Conservation (phyloP, 192 early-diverging fungal species). For the Backusella macrospora region DNA sequence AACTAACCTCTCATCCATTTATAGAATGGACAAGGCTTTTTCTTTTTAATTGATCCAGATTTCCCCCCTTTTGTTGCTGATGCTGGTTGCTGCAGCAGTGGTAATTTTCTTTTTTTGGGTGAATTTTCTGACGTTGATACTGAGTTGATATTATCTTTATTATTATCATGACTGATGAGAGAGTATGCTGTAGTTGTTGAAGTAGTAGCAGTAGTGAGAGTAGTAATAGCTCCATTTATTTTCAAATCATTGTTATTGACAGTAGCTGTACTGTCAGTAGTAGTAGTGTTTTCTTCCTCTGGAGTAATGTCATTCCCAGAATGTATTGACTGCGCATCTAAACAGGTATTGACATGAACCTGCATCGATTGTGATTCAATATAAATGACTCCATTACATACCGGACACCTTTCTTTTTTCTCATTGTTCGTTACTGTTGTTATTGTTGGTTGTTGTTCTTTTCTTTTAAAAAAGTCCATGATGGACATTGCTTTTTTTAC, state of each 20-base stretch:
- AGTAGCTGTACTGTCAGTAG: background rate
- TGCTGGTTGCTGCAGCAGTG: background rate
- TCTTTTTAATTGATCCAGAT: background rate
- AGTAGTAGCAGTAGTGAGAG: too few relatives aligned
- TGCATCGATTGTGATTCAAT: slow-evolving; percentile 1
- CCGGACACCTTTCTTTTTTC: slow-evolving; percentile 8
- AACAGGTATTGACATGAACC: slow-evolving; percentile 23
- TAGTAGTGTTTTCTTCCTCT: background rate
- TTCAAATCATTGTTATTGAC: too few relatives aligned
- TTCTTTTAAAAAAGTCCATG: slow-evolving; percentile 6
- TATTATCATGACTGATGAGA: too few relatives aligned
- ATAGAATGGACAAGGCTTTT: slow-evolving; percentile 15
- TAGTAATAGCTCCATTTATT: too few relatives aligned
- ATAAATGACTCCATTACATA: background rate
- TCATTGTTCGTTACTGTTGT: background rate
- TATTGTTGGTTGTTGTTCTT: background rate
- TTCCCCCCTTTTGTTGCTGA: background rate
- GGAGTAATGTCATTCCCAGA: background rate
- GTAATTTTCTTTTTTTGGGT: background rate
- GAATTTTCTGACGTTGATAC: background rate
- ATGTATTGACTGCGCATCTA: slow-evolving; percentile 13
- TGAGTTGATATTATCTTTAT: too few relatives aligned
- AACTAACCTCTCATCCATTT: slow-evolving; percentile 5
- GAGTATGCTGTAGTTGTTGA: too few relatives aligned
- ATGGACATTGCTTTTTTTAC: slow-evolving; percentile 8